A percentile compares a stretch with the other conserved stretches of the same genome.
These are phyloP conservation scores for Naganishia antarctica DNA, from an alignment of 768 basidiomycete species.

Conservation along the genomic window DNA sequence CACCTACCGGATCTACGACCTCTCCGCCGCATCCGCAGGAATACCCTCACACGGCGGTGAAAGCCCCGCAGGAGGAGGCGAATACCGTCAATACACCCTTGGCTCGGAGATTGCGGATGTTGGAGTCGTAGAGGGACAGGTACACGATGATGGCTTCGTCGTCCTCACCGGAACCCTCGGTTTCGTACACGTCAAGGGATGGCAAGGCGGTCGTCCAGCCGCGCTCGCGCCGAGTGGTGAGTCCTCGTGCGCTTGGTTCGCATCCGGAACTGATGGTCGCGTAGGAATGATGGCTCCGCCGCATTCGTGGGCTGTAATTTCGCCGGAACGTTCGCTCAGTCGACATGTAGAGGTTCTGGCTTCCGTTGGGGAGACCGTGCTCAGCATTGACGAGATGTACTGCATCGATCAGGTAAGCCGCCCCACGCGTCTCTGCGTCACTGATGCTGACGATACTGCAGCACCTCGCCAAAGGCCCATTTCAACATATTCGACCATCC, in stretches of 20 bases:
- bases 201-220: conserved; percentile 72
- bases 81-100: conserved; percentile 78
- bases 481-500: conserved; percentile 77
- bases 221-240: conserved; percentile 69
- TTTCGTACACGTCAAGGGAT: conserved; percentile 80
- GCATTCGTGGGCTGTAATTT: conserved; percentile 78
- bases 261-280: not conserved
- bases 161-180: conserved; percentile 70
- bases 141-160: conserved; percentile 81
- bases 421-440: not conserved
- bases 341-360: conserved; percentile 85
- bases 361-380: conserved; percentile 71
- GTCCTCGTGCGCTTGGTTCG: conserved; percentile 35
- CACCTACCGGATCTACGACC: conserved; percentile 70
- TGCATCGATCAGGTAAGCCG: conserved; percentile 62
- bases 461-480: conserved; percentile 79
- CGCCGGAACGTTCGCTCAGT: conserved; percentile 81
- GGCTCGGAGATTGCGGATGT: conserved; percentile 72
- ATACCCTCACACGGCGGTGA: not conserved
- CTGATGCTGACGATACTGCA: conserved; percentile 40
- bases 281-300: conserved; percentile 73
- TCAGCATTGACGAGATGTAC: conserved; percentile 83
- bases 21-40: conserved; percentile 26
- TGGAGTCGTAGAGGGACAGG: conserved; percentile 76
- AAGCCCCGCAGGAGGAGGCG: conserved; percentile 55